Evolutionary conservation across 148 eudicot species (phyloP).

Genomic region (Rheum nobile): DNA sequence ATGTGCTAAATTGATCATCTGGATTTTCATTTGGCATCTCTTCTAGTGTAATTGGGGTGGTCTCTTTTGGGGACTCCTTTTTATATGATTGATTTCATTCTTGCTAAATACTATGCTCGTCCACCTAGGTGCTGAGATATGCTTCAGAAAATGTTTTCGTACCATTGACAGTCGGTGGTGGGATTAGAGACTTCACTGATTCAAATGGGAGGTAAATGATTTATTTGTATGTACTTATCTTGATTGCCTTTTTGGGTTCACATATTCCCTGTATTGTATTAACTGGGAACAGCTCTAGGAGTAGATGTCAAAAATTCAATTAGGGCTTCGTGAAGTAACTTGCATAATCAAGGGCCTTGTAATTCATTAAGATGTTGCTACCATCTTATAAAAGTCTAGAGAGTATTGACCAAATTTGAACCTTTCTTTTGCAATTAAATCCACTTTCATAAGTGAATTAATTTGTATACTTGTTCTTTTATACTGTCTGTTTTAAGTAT

Average conservation of each 20-base stretch:
- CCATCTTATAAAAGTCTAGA: not conserved
- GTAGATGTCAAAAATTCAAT: not conserved
- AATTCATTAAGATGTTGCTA: not conserved
- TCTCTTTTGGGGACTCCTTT: not conserved
- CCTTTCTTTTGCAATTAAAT: not conserved
- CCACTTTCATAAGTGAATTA: not conserved
- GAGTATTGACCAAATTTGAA: not conserved
- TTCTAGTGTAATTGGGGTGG: not conserved
- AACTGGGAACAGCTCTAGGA: not conserved
- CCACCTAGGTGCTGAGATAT: constrained; percentile 54
- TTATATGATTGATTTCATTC: not conserved
- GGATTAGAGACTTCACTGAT: constrained; percentile 96
- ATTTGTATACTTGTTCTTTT: no score
- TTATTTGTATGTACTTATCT: not conserved
- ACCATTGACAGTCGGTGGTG: constrained; percentile 97
- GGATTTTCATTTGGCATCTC: not conserved
- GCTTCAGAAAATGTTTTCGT: constrained; percentile 92
- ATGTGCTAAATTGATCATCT: not conserved
- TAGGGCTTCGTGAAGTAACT: not conserved
- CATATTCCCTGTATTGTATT: not conserved
- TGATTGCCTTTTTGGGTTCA: not conserved
- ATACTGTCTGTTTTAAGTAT: not conserved
- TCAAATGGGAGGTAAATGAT: constrained; percentile 67
- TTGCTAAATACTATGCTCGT: not conserved
- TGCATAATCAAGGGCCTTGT: not conserved